These are phyloP conservation scores for Morella rubra DNA, from an alignment of 306 rosid genomes.

Conservation along the genomic window DNA sequence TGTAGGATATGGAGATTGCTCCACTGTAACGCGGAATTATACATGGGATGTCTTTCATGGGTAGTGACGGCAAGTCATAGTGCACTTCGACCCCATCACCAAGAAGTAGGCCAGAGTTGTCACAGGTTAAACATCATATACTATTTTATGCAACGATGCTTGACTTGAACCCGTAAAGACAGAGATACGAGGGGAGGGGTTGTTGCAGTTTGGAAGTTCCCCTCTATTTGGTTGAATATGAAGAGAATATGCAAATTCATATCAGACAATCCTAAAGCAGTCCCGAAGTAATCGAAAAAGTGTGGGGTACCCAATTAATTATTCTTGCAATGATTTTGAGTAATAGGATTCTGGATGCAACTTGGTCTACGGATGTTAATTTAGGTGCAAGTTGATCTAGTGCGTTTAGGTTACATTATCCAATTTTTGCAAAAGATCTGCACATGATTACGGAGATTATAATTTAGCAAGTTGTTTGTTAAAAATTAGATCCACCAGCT, in stretches of 20 bases:
- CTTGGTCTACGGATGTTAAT: not conserved
- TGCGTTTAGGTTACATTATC: not conserved
- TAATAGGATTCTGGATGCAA: not conserved
- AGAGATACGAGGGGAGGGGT: not conserved
- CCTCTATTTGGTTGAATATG: not conserved
- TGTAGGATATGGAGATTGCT: too few relatives aligned
- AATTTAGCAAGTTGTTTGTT: not conserved
- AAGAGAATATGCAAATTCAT: not conserved
- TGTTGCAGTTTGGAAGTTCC: not conserved
- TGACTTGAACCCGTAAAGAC: not conserved
- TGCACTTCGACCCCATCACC: too few relatives aligned
- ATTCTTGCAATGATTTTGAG: not conserved
- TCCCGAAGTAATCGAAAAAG: not conserved
- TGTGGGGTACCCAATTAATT: not conserved
- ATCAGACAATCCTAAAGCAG: not conserved
- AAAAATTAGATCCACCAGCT: not conserved
- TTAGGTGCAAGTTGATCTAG: not conserved
- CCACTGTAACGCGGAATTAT: not conserved
- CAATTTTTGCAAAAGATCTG: not conserved
- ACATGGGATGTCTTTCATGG: not conserved
- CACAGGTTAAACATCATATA: not conserved
- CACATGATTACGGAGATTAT: not conserved
- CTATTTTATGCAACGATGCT: not conserved
- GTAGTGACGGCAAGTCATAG: not conserved
- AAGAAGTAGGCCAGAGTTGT: not conserved